Evolutionary conservation across 75 land plant species (phyloP).

Genomic region (Adiantum capillusveneris): DNA sequence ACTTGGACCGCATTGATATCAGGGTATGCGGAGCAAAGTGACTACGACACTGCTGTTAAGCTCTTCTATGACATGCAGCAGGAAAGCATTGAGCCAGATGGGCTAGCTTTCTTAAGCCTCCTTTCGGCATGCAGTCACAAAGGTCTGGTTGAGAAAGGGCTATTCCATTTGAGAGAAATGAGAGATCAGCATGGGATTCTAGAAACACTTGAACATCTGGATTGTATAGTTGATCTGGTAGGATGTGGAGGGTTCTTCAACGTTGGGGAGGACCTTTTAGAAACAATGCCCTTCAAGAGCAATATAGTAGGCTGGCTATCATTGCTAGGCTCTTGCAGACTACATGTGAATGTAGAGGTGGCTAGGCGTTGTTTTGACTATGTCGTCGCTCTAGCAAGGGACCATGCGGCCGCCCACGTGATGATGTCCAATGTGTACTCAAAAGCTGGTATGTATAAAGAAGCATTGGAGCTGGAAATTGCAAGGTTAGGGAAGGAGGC

Average conservation of each 20-base stretch:
- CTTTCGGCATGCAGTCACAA: conserved; percentile 61
- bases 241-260: conserved; percentile 43
- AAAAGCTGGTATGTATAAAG: conserved; percentile 18
- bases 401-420: conserved; percentile 22
- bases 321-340: conserved; percentile 41
- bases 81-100: conserved; percentile 39
- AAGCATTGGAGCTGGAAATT: conserved; percentile 25
- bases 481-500: conserved; percentile 1
- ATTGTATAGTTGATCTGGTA: conserved; percentile 56
- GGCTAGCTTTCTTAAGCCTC: conserved; percentile 51
- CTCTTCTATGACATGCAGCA: conserved; percentile 39
- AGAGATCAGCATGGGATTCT: conserved; percentile 14
- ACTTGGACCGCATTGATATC: conserved; percentile 17
- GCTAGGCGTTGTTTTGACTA: conserved; percentile 29
- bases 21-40: conserved; percentile 10
- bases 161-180: conserved; percentile 38
- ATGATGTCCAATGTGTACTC: conserved; percentile 42
- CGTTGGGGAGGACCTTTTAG: conserved; percentile 37
- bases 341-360: conserved; percentile 22
- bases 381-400: conserved; percentile 25
- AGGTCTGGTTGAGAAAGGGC: conserved; percentile 43
- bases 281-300: conserved; percentile 22
- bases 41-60: conserved; percentile 11
- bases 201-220: conserved; percentile 48
- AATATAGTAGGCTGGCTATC: conserved; percentile 23